A percentile compares a stretch with the other conserved stretches of the same genome.
These are phyloP conservation scores for Magnusiomyces ingens DNA, from an alignment of 1,139 yeast genomes.

Conservation along the genomic window DNA sequence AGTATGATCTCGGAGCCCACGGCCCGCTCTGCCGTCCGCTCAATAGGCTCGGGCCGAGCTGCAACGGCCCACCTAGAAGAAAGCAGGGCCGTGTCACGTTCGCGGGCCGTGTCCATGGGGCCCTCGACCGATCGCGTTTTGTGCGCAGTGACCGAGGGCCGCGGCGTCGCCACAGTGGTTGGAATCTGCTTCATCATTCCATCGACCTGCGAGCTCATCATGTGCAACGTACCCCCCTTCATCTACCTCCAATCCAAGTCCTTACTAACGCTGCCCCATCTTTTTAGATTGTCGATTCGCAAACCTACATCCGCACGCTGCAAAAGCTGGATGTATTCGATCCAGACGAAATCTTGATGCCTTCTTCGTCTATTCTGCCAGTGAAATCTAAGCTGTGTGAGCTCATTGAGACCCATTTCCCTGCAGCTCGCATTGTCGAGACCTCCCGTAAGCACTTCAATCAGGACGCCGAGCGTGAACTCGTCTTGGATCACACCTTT, in stretches of 20 bases:
- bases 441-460: conserved; percentile 21
- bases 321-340: conserved; percentile 37
- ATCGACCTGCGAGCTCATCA: conserved; percentile 28
- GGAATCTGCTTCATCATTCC: conserved; percentile 37
- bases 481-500: conserved; percentile 17
- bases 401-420: conserved; percentile 34
- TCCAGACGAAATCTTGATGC: conserved; percentile 37
- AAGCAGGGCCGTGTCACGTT: conserved; percentile 9
- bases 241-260: too few relatives aligned
- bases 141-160: conserved; percentile 33
- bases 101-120: conserved; percentile 9
- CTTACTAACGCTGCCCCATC: conserved; percentile 17
- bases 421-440: conserved; percentile 26
- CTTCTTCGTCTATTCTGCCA: conserved; percentile 25
- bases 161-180: conserved; percentile 31
- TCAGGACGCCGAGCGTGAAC: conserved; percentile 8
- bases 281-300: conserved; percentile 36
- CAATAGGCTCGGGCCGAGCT: background rate
- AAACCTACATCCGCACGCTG: conserved; percentile 41
- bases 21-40: background rate
- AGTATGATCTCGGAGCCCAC: conserved; percentile 6
- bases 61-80: background rate
- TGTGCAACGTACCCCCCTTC: conserved; percentile 32
- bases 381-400: conserved; percentile 33
- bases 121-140: conserved; percentile 22